Base-by-base conservation (phyloP, 2,329 filamentous ascomycete genomes). In the Neocucurbitaria cava region DNA sequence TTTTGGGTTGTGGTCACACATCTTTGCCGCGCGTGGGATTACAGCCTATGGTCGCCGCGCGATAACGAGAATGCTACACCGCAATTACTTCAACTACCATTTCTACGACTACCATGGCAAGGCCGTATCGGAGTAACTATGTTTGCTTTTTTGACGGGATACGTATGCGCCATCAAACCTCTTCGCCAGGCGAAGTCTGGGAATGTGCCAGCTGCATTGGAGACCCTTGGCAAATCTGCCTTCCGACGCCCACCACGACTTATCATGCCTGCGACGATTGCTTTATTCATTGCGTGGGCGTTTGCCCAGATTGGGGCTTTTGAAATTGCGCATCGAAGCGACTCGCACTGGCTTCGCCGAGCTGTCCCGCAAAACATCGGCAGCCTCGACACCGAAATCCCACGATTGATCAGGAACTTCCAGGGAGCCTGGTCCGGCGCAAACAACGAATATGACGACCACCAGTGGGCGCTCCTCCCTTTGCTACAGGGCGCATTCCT, bases 121-220 rank as follows among this genome's bases (percentile, higher is more conserved):
- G 82, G 82, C 40, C 78, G 81, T 20, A 78, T 83, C 26, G 82
- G 82, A 39, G 82, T 85, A 30, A 82, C 82, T 54, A 83, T 84
- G 67, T 85, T 85, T 60, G 81, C 81, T 46, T 83, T 85, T 59
- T 71, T 85, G 48, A 84, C 82, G 1, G 82, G 82, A 52, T 84
- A 83, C 58, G 82, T 85, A 20, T 84, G 82, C 66, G 82, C 81
- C 24, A 74, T 84, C 53, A 84, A 84, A 65, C 82, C 82, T 1
- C 70, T 84, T 13, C 82, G 81, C 65, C 78, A 81, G 40, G 78
- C 79, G 18, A 79, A 80, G 30, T 75, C 78, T 8, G 78, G 79
- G 36, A 79, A 83, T 59, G 59, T 69, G 24, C 61, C 75, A 13
- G 78, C 72, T 3, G 77, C 82, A 7, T 76, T 83, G 49, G 74